Evolutionary conservation across 352 stramenopile species (phyloP).

Genomic region (Phytopythium ostracodes): DNA sequence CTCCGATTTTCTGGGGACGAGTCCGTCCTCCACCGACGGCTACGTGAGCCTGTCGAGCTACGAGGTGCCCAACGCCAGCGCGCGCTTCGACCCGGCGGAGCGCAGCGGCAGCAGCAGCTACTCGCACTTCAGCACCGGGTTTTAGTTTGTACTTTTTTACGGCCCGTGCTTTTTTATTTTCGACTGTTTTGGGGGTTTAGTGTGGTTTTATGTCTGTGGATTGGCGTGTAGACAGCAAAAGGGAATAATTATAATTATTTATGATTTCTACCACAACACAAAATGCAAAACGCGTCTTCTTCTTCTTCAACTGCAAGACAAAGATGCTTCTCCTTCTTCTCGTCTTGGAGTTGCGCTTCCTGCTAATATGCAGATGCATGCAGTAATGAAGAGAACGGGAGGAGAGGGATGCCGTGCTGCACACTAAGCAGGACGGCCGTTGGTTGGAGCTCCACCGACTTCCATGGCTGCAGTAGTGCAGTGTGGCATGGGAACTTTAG

Average conservation of each 20-base stretch:
- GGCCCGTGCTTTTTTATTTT: neutral
- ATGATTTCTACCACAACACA: neutral
- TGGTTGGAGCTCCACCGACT: too few species aligned
- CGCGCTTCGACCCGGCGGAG: slow-evolving; percentile 22
- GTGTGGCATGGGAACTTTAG: neutral
- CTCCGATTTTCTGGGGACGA: slow-evolving; percentile 64
- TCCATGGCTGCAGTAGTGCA: too few species aligned
- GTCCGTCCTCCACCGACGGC: slow-evolving; percentile 57
- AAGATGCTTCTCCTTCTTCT: too few species aligned
- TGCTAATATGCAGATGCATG: too few species aligned
- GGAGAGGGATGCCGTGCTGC: too few species aligned
- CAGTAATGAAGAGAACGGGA: too few species aligned
- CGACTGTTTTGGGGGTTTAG: too few species aligned
- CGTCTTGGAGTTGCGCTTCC: too few species aligned
- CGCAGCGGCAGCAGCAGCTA: slow-evolving; percentile 8
- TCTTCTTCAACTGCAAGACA: too few species aligned
- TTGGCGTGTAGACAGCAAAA: neutral
- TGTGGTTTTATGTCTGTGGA: neutral
- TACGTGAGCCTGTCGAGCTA: slow-evolving; percentile 74
- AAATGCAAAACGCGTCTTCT: too few species aligned
- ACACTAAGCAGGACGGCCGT: too few species aligned
- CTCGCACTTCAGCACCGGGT: neutral
- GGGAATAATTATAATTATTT: slow-evolving; percentile 11
- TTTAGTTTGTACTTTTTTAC: neutral
- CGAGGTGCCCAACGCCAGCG: slow-evolving; percentile 47